Base-by-base conservation (phyloP, 306 rosid species). In the Trichosanthes truncata region DNA sequence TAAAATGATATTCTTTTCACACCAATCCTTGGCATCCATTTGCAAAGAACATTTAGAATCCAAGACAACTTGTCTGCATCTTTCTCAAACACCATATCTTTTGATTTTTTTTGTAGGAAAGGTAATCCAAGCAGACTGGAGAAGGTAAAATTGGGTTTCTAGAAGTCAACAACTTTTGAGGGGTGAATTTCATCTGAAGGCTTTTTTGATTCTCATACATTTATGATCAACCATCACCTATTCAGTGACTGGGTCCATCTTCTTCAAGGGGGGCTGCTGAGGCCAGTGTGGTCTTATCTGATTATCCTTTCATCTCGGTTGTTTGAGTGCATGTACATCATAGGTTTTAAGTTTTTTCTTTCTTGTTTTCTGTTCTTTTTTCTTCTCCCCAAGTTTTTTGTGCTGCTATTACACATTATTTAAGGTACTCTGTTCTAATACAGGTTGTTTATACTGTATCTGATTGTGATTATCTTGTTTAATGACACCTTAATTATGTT, bases 41-140 rank as follows among this genome's bases (percentile, higher is more conserved):
- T 56, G n/a, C 23, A 76, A 53, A 55, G 49, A 36, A 55, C 31
- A n/a, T 7, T 36, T 56, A 41, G 26, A 59, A 14, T 56, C 41
- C 41, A 26, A 72, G 10, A 23, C 3, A 13, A 77, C 41, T 9
- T 31, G 23, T 77, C 18, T 56, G 33, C 55, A 36, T 21, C 11
- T 69, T 59, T 31, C 80, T 38, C 14, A 40, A 40, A 57, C 53
- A 38, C 55, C 60, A 9, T 25, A 46, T 26, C 2, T 78, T 78
- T 20, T 63, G 43, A 68, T 84, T 66, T 86, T 8, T 8, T 3
- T 11, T 86, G 90, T 87, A 96, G 99, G 88, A 46, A 93, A 90
- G 90, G 91, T 84, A 85, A 57, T 81, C 83, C 99, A 93, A 85
- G 92, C 91, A 13, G 99, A 93, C 82, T 96, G 99, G 99, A 93